phyloP scores from a whole-genome alignment of 306 rosid species.

The Acacia melanoxylon region DNA sequence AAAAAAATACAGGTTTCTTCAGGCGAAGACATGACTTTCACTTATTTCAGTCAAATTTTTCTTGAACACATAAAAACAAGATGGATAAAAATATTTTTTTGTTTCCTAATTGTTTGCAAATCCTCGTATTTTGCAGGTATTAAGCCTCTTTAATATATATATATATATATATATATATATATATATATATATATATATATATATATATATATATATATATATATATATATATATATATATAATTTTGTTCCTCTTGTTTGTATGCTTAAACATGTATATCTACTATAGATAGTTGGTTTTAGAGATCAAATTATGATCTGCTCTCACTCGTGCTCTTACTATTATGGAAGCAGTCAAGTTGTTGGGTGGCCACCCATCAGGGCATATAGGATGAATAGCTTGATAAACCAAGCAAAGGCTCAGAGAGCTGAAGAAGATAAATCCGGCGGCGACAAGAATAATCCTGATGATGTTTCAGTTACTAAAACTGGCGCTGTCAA shows the following conservation, averaged over 20 bases:
- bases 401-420: conserved; percentile 60
- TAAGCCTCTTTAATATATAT: not conserved
- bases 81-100: not conserved
- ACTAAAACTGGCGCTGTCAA: conserved; percentile 31
- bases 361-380: conserved; percentile 84
- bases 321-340: not conserved
- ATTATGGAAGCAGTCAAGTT: conserved; percentile 55
- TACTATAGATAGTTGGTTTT: not conserved
- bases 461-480: conserved; percentile 39
- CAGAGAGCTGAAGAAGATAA: conserved; percentile 54
- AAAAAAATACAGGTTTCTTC: not conserved
- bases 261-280: not conserved
- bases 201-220: too few relatives aligned
- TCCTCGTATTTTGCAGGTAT: not conserved
- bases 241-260: not conserved
- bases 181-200: too few relatives aligned
- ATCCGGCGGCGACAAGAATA: conserved; percentile 27
- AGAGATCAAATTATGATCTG: not conserved
- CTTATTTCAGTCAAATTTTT: not conserved
- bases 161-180: too few relatives aligned
- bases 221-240: too few relatives aligned
- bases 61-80: not conserved
- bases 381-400: conserved; percentile 63
- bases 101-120: not conserved
- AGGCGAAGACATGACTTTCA: not conserved